These are phyloP conservation scores for Simplicillium sp. DNA, from an alignment of 2,329 filamentous ascomycete species.

Conservation along the genomic window DNA sequence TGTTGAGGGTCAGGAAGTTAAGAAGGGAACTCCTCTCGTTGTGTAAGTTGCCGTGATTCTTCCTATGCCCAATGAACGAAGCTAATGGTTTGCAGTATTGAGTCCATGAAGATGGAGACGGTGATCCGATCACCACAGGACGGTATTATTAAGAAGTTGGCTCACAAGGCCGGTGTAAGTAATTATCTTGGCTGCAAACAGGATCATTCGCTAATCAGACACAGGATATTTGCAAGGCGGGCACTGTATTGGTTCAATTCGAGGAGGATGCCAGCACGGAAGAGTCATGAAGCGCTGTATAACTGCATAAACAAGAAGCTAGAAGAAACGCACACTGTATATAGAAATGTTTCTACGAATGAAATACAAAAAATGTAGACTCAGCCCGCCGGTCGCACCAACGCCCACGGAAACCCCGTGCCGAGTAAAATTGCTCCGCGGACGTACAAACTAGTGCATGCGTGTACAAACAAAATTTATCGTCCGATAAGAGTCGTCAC, in stretches of 20 bases:
- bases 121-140: conserved; percentile 69
- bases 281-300: conserved; percentile 11
- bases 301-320: too few relatives aligned
- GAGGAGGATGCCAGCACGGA: conserved; percentile 37
- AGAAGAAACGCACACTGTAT: too few relatives aligned
- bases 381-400: too few relatives aligned
- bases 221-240: conserved; percentile 70
- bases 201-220: conserved; percentile 10
- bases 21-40: conserved; percentile 78
- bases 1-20: conserved; percentile 67
- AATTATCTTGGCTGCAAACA: neutral
- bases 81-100: conserved; percentile 43
- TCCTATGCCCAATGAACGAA: conserved; percentile 75
- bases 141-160: conserved; percentile 61
- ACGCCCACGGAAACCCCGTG: too few relatives aligned
- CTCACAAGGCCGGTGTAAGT: conserved; percentile 65
- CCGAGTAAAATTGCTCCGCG: too few relatives aligned
- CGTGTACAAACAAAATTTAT: too few relatives aligned
- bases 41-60: conserved; percentile 44
- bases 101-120: conserved; percentile 88
- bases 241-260: conserved; percentile 65
- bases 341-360: too few relatives aligned
- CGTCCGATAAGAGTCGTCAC: too few relatives aligned
- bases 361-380: too few relatives aligned
- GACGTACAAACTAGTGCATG: too few relatives aligned